Evolutionary conservation across 169 alveolate species (phyloP), one percentile per base, ranked within the genome.

Genomic region (Plasmodium berghei): DNA sequence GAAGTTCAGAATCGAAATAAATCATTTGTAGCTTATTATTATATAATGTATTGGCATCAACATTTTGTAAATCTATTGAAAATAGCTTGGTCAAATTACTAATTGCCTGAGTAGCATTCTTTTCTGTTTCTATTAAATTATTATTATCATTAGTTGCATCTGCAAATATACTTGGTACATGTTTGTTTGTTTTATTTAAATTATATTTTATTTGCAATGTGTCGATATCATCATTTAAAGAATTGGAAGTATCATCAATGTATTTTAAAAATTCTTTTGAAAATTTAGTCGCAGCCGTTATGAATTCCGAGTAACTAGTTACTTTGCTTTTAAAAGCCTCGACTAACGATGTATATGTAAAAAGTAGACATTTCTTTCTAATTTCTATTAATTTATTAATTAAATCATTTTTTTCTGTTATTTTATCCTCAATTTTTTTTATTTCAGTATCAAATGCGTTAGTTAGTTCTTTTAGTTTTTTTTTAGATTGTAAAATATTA

Each of bases 281-380:
- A 24, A 18, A 1, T 8, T 72, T 14, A 45, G 49, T 3, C 20
- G 22, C 55, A 8, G 22, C 8, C 5, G 26, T 12, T 40, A 72
- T 72, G 8, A 72, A 5, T 72, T 14, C 20, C 22, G 10, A 34
- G 14, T 24, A 10, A 8, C 16, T 40, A 52, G 0, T 6, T 54
- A 72, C 55, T 72, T 72, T 54, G 4, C 42, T 52, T 5, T 14
- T 24, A 72, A 72, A 34, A 26, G 10, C 54, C 28, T 54, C 58
- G 1, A 9, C 55, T 4, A 72, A 6, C 9, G 70, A 24, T 40
- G 14, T 54, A 54, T 72, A 72, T 28, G 9, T 49, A 72, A 42
- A 16, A n/a, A 16, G 12, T 26, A 22, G 69, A n/a, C 52, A 52
- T 26, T 72, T 5, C 16, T 42, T 72, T 22, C 85, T 42, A 12